phyloP scores from a whole-genome alignment of 108 stramenopile species.

The Cyclotella distinguenda region DNA sequence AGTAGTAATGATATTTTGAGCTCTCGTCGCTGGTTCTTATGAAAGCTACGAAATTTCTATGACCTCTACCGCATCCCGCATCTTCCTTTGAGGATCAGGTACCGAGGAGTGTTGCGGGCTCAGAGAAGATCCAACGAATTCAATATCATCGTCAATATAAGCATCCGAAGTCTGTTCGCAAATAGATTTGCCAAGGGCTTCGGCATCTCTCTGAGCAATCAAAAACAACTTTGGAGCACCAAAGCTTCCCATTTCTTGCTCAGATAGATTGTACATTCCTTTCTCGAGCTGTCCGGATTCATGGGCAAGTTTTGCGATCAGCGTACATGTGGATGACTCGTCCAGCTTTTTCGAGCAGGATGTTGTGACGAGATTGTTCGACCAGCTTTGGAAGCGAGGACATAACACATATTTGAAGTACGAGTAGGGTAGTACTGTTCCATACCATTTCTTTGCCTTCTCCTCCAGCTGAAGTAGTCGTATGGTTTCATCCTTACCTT shows the following conservation, averaged over 20 bases:
- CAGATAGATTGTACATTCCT: constrained; percentile 43
- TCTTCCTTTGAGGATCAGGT: not conserved
- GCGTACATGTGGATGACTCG: not conserved
- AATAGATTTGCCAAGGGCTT: constrained; percentile 27
- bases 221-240: constrained; percentile 45
- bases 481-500: constrained; percentile 35
- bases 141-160: constrained; percentile 29
- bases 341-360: constrained; percentile 5
- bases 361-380: constrained; percentile 2
- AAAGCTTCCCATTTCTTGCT: constrained; percentile 43
- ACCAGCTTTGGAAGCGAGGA: constrained; percentile 39
- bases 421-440: constrained; percentile 48
- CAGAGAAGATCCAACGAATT: constrained; percentile 8
- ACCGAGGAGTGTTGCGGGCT: not conserved
- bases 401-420: constrained; percentile 31
- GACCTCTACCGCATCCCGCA: constrained; percentile 2
- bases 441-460: constrained; percentile 65
- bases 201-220: constrained; percentile 32
- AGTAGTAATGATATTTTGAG: not conserved
- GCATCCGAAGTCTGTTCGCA: constrained; percentile 1
- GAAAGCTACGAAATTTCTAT: constrained; percentile 14
- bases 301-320: constrained; percentile 9
- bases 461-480: constrained; percentile 49
- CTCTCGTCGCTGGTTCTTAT: no score
- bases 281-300: constrained; percentile 33